Evolutionary conservation across 2,329 filamentous ascomycete species (phyloP).

Genomic region (Colletotrichum sp.): DNA sequence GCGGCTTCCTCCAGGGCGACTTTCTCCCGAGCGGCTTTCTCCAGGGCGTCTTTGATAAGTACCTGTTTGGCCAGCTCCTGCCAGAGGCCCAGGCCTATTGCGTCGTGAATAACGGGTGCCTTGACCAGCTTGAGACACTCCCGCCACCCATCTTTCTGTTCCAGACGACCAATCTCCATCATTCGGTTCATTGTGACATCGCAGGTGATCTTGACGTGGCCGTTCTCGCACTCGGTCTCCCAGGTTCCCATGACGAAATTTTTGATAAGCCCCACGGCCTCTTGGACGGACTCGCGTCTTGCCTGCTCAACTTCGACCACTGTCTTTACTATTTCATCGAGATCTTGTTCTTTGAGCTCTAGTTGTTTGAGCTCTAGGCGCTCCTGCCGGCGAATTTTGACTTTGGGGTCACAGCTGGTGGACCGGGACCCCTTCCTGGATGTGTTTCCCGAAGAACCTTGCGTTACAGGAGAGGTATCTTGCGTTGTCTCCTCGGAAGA

Average conservation of each 20-base stretch:
- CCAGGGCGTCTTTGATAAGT: not conserved
- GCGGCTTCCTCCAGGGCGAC: no score
- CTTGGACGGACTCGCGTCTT: not conserved
- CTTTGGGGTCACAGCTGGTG: not conserved
- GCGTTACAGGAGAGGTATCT: not conserved
- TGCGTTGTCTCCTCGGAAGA: not conserved
- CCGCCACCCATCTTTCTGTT: not conserved
- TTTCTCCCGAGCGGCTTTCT: not conserved
- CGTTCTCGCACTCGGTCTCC: not conserved
- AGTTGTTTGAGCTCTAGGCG: no score
- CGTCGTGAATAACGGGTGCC: slow-evolving; percentile 16
- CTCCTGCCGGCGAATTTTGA: not conserved
- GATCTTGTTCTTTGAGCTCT: no score
- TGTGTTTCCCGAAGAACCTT: not conserved
- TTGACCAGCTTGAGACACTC: slow-evolving; percentile 7
- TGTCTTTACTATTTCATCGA: no score
- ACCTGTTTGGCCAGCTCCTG: not conserved
- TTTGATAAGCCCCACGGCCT: not conserved
- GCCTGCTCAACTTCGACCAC: not conserved
- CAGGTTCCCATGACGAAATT: not conserved
- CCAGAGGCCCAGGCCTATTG: not conserved
- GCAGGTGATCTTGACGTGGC: slow-evolving; percentile 13
- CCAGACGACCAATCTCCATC: not conserved
- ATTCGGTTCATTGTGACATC: slow-evolving; percentile 2
- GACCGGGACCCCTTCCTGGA: not conserved